A percentile compares a stretch with the other conserved stretches of the same genome.
phyloP scores from a whole-genome alignment of 2,329 filamentous ascomycete species.

The Dothidotthia symphoricarpi region DNA sequence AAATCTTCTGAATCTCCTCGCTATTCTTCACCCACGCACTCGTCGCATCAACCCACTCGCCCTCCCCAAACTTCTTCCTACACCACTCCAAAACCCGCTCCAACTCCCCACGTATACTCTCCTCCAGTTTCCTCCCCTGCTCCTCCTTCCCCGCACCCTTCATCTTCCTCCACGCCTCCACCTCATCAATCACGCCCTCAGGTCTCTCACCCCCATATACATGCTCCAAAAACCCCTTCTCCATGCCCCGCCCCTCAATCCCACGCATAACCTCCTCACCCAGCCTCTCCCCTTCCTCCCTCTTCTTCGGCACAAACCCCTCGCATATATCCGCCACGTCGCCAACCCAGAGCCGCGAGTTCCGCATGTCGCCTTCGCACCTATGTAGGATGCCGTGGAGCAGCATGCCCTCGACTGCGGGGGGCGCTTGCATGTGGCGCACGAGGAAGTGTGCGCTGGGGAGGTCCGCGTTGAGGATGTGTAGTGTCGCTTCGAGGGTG shows the following conservation, averaged over 20 bases:
- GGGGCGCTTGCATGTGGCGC: conserved; percentile 52
- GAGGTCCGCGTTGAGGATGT: conserved; percentile 54
- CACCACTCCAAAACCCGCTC: conserved; percentile 47
- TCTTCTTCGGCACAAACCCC: conserved; percentile 26
- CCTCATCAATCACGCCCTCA: conserved; percentile 34
- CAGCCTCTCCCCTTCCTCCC: conserved; percentile 16
- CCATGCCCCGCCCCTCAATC: conserved; percentile 5
- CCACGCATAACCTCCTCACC: conserved; percentile 4
- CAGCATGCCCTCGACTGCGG: conserved; percentile 53
- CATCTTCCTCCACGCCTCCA: conserved; percentile 41
- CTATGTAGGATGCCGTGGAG: conserved; percentile 53
- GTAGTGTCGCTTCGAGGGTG: conserved; percentile 51
- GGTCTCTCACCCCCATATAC: conserved; percentile 22
- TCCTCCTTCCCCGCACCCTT: conserved; percentile 15
- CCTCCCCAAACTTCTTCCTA: conserved; percentile 47
- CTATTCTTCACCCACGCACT: conserved; percentile 45
- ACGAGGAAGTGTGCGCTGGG: conserved; percentile 53
- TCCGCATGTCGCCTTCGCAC: conserved; percentile 52
- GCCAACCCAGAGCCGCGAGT: conserved; percentile 50
- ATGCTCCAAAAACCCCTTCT: conserved; percentile 10
- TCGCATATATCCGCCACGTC: conserved; percentile 45
- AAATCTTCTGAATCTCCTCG: conserved; percentile 43
- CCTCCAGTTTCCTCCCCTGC: conserved; percentile 24
- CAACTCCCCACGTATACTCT: conserved; percentile 41
- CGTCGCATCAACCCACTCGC: conserved; percentile 46